Evolutionary conservation across 2,329 filamentous ascomycete species (phyloP), one percentile per base, ranked within the genome.

Genomic region (Ophiostoma quercus): DNA sequence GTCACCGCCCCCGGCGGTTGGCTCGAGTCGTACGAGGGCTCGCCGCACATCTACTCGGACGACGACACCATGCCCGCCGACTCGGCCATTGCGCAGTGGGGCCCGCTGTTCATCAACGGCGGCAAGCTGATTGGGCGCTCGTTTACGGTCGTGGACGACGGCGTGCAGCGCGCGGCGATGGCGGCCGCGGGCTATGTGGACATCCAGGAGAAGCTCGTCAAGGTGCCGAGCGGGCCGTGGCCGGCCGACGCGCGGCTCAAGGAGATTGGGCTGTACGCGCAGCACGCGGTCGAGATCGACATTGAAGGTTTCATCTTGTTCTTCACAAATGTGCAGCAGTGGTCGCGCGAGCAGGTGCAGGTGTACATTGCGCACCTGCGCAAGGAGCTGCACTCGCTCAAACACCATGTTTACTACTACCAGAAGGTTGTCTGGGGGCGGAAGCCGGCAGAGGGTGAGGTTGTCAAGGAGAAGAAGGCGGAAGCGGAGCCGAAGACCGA

Each of bases 1-100:
- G 81, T 84, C 70, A 77, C 85, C 60, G 83, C 83, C 72, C 85
- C 86, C 0, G 86, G 85, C 22, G 85, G 82, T 19, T 77, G 72
- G 66, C 57, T 77, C 16, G 76, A 78, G 72, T 73, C 70, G 43
- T 68, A 70, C 43, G 75, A 77, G 66, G 54, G 70, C 0, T 72
- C 71, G 11, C 65, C 72, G 11, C 47, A 67, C 47, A 70, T 75
- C 66, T 47, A 71, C 41, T 73, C 72, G 71, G 76, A 78, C 67
- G 76, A 78, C 69, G 74, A 72, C 6, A 71, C 74, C 22, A 67
- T 74, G 14, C 32, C 70, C 67, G 72, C 75, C 37, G 73, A 75
- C 69, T 71, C 69, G n/a, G 71, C 74, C 19, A 72, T 75, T 19
- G 68, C 69, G n/a, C 71, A 74, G 63, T 75, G 74, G 73, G 73